Evolutionary conservation across 2,329 filamentous ascomycete species (phyloP), one percentile per base, ranked within the genome.

Genomic region (Cladobotryum mycophilum): DNA sequence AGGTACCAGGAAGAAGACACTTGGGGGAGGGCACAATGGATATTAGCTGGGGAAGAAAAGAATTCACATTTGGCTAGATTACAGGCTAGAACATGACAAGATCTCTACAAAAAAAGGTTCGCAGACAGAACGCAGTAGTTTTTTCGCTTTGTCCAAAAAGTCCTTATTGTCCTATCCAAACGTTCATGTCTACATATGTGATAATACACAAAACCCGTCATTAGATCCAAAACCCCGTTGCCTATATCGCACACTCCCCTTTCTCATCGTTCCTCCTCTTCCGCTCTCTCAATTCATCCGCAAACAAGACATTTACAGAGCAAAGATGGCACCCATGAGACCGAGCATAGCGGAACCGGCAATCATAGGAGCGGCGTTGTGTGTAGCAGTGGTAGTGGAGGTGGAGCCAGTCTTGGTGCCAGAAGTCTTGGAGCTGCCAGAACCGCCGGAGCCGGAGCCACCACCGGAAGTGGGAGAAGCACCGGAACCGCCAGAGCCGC

Each of bases 251-350:
- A 30, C 25, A 30, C 42, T 37, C 17, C n/a, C n/a, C n/a, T n/a
- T n/a, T n/a, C n/a, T n/a, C n/a, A n/a, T n/a, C n/a, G n/a, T n/a
- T n/a, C n/a, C 3, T 20, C 5, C 20, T 20, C 20, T 5, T 20
- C 20, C 20, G 20, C 20, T 45, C 11, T 18, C 17, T 41, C 20
- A 48, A 17, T 13, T 18, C 17, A 45, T 13, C 35, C 17, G 33
- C 18, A 18, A 45, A 20, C 15, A 51, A 37, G 41, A 41, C 45
- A 53, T 61, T 72, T 76, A 81, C 61, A 81, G 61, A 58, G 74
- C 74, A 49, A 79, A 56, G 20, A 75, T 20, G 51, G 79, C 64
- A 56, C 75, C 78, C 48, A 78, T 54, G 15, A 79, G 47, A 35
- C 72, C 73, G 18, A 69, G 15, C 38, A 41, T 70, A 20, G 70